Percentiles rank a stretch among this genome's conserved stretches.
These are phyloP conservation scores for Helminthosporium solani DNA, from an alignment of 2,329 filamentous ascomycete genomes.

Conservation along the genomic window DNA sequence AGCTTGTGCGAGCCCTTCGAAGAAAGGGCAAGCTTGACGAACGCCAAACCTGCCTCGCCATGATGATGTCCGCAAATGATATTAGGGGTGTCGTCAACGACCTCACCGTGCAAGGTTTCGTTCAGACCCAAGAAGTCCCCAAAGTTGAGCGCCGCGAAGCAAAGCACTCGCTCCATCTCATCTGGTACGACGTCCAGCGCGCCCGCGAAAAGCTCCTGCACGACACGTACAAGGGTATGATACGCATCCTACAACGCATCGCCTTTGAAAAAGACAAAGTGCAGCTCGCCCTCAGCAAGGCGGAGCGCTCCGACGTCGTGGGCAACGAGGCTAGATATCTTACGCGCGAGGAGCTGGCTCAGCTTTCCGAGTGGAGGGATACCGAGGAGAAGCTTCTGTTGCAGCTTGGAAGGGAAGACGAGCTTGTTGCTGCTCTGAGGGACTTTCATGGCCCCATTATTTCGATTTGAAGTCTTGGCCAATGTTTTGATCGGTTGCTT, in stretches of 20 bases:
- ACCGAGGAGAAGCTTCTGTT: constrained; percentile 70
- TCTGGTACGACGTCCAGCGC: constrained; percentile 81
- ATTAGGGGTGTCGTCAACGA: constrained; percentile 80
- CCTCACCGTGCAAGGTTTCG: constrained; percentile 81
- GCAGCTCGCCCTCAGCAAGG: constrained; percentile 73
- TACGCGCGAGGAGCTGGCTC: constrained; percentile 69
- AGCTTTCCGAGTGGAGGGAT: constrained; percentile 63
- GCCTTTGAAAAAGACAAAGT: constrained; percentile 72
- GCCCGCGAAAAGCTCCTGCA: constrained; percentile 71
- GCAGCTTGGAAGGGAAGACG: constrained; percentile 79
- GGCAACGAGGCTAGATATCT: constrained; percentile 81
- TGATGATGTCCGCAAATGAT: constrained; percentile 81
- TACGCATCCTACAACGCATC: constrained; percentile 77
- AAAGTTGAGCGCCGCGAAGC: constrained; percentile 80
- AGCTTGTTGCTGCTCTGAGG: constrained; percentile 76
- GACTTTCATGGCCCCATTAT: constrained; percentile 54
- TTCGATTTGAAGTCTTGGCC: too few species aligned
- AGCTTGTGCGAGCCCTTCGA: constrained; percentile 80
- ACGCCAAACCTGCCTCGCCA: constrained; percentile 77
- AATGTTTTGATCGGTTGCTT: too few species aligned
- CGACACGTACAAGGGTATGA: constrained; percentile 86
- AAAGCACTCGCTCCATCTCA: constrained; percentile 83
- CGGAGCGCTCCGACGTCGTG: constrained; percentile 81
- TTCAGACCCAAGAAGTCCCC: constrained; percentile 92
- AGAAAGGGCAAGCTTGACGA: constrained; percentile 94